Base-by-base conservation (phyloP, 2,329 filamentous ascomycete species). In the Colletotrichum ledebouriae region DNA sequence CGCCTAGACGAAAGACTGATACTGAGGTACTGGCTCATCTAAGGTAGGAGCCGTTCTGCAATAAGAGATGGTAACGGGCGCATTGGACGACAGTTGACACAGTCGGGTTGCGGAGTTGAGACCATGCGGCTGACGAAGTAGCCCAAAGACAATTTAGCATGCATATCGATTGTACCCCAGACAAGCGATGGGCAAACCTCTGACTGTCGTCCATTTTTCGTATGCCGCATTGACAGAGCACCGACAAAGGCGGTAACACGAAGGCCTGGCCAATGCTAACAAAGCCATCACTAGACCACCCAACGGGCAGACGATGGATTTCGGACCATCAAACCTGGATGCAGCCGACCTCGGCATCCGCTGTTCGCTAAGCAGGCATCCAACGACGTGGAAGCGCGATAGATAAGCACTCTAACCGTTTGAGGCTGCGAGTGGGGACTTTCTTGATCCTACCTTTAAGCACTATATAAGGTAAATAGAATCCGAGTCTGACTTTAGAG, bases 221-320 rank as follows among this genome's bases (percentile, higher is more conserved):
- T 6, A 6, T 29, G 46, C 55, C 55, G 62, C 62, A 60, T 65
- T 65, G 56, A 65, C 44, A n/a, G 37, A 52, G 62, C 55, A 65
- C 55, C 62, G 46, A 65, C 46, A 17, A 53, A 44, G 56, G 62
- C 62, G 52, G 64, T 59, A 52, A 58, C 64, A 63, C 59, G 64
- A 67, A 20, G 64, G 22, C 37, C 12, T 39, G 46, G 33, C 59
- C 44, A 57, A 46, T 39, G 22, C 15, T 15, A 10, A 39, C 33
- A 33, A 33, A 33, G 39, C 39, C 20, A 46, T 22, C 20, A 29
- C 39, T 39, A 20, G 42, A 34, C 6, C 20, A 47, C 22, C 25
- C 42, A 59, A 11, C 10, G 33, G 20, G 47, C 29, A 58, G 33
- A 47, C 46, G 22, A 6, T 15, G 33, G 44, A 39, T 59, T 59